Evolutionary conservation across 768 basidiomycete genomes (phyloP), one percentile per base, ranked within the genome.

Genomic region (Boletus huronensis): DNA sequence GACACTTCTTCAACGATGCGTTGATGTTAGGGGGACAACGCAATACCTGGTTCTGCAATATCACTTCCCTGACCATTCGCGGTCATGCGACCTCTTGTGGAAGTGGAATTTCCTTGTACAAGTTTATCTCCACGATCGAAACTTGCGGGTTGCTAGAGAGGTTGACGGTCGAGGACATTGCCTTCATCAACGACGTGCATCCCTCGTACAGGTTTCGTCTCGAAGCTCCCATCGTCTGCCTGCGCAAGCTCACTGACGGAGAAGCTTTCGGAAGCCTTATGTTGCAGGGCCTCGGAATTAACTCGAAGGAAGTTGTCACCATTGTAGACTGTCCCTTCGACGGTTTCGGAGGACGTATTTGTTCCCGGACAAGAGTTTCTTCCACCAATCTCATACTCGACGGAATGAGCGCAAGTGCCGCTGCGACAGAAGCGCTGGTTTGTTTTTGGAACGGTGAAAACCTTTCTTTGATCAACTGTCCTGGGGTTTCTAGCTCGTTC

Each of bases 371-470:
- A 13, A 57, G 44, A 13, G 21, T 57, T 17, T 19, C n/a, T 14
- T 57, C 55, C 25, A 32, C 26, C 40, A 21, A 26, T 25, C 48
- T 58, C 36, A 17, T 19, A 23, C 56, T 58, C 17, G 55, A 57
- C 8, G 21, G 41, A 25, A 42, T 57, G 6, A 36, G 16, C 19
- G 21, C 46, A 17, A 36, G 41, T 17, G 5, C 41, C 21, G 6
- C 48, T 16, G 48, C 42, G 3, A 44, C 51, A 4, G 55, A 50
- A 16, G 23, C 49, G 7, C 3, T 58, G 21, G 32, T 51, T 10
- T 40, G 56, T 29, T 28, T 44, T n/a, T 58, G 56, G 55, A 50
- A 58, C 10, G 56, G 56, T 17, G 56, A 58, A 38, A 29, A n/a
- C 19, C 38, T 58, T 2, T 50, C 56, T 2, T 3, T 58, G 25